Base-by-base conservation (phyloP, 768 basidiomycete genomes). In the Leccinum boreale region DNA sequence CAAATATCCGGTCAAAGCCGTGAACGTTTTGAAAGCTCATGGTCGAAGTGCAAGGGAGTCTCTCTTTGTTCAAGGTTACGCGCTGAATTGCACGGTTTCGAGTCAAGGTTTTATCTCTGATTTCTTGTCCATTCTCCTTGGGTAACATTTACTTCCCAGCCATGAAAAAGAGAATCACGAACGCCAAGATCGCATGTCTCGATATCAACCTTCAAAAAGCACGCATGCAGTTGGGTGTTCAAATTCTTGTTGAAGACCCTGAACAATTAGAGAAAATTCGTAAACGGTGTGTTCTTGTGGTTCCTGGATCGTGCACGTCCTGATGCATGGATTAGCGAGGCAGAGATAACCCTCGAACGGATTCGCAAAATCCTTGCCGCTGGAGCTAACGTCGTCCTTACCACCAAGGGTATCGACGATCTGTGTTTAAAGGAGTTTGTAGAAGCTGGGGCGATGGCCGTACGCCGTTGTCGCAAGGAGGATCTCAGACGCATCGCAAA, bases 1-100 rank as follows among this genome's bases (percentile, higher is more conserved):
- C 70, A 98, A 98, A 74, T 99, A 98, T 75, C 97, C 97, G 5
- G 97, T 99, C 60, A 98, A 99, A 75, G 97, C 97, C 5, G 97
- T 99, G 62, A 99, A 99, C 69, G 85, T 98, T 28, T 80, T 99
- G 65, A 99, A 99, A 75, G 97, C 97, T 3, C 97, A 99, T 65
- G 97, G 97, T 54, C 87, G 85, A 75, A 95, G 93, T 71, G 92
- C 97, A 23, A 82, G 94, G 62, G 97, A 99, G 73, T 98, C 95
- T 45, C 68, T 97, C 59, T 94, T 90, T 70, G 90, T 99, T 50
- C 90, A 90, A 67, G 97, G 97, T 39, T 99, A 98, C 76, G 97
- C 97, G 35, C 76, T 99, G 60, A 99, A 98, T 72, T 98, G 97
- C 75, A 98, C 96, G 12, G 94, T 98, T 44, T 94, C 97, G 2